Evolutionary conservation across 805 yeast genomes (phyloP), one percentile per base, ranked within the genome.

Genomic region (Starmerella bacillaris): DNA sequence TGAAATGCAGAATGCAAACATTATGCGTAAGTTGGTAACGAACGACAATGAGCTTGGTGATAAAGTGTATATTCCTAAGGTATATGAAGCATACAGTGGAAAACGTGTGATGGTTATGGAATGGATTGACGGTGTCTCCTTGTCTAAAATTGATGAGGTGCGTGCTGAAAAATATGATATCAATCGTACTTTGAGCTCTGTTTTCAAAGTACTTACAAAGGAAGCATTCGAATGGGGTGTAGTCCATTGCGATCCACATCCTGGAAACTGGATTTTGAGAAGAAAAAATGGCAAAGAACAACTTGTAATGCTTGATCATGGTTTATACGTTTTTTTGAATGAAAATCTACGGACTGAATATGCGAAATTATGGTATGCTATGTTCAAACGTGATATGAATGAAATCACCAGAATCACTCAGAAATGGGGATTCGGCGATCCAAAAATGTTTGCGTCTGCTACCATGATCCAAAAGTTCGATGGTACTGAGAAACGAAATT

Each of bases 231-330:
- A 60, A 21, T 75, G 75, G 67, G 82, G 80, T 4, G 58, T 68
- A 21, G 70, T 75, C 14, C 83, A 75, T 50, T 68, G 78, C 35
- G 84, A 75, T 49, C 79, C 86, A 9, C 92, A 78, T 47, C 89
- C 89, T 1, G 92, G 92, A 4, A 78, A 78, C 50, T 54, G 78
- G 43, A 50, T 78, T 37, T 69, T 72, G 3, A 56, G 83, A 26
- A 31, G 27, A 17, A 38, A 40, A 15, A 18, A 7, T 5, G 14
- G 14, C n/a, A 29, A 34, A 15, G 48, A 51, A 41, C 57, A 76
- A 47, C 55, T 76, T 24, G 82, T 78, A 20, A 58, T 78, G 33
- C 54, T 78, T 30, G 92, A 78, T 50, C 86, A 77, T 50, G 92
- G 92, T 0, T 57, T 78, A 18, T 78, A 75, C 46, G 68, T 76